These are phyloP conservation scores for Huntiella savannae DNA, from an alignment of 2,329 filamentous ascomycete species.

Conservation along the genomic window DNA sequence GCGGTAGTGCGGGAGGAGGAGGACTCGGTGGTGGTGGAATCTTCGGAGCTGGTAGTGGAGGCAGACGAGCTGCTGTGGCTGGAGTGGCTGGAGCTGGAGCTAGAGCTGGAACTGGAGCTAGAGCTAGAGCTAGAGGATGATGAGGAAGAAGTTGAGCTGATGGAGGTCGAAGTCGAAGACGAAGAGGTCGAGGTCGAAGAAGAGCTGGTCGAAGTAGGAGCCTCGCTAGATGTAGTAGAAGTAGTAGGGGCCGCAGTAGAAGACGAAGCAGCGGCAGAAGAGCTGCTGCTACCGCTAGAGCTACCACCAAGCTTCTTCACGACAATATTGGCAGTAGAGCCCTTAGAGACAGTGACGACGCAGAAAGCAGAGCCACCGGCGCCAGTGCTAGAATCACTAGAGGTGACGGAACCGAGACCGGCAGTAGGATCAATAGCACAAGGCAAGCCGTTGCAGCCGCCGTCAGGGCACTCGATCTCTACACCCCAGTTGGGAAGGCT, in stretches of 20 bases:
- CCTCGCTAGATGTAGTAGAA: constrained; percentile 9
- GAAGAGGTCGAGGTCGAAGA: constrained; percentile 13
- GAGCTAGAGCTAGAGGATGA: constrained; percentile 6
- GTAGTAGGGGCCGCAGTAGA: constrained; percentile 13
- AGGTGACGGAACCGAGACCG: constrained; percentile 38
- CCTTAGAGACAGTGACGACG: constrained; percentile 54
- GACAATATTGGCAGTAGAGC: constrained; percentile 46
- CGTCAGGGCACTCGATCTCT: constrained; percentile 47
- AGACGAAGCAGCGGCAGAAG: constrained; percentile 5
- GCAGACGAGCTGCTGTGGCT: constrained; percentile 12
- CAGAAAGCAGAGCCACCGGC: constrained; percentile 55
- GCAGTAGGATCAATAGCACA: constrained; percentile 48
- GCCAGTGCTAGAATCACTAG: constrained; percentile 33
- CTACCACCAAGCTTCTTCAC: constrained; percentile 33
- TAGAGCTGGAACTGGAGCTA: constrained; percentile 11
- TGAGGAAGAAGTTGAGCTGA: constrained; percentile 10
- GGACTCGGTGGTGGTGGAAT: not conserved
- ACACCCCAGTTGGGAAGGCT: constrained; percentile 47
- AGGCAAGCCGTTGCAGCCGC: constrained; percentile 52
- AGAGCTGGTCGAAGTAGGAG: constrained; percentile 12
- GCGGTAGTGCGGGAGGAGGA: constrained; percentile 3
- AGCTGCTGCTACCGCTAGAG: constrained; percentile 15
- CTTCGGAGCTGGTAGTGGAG: not conserved
- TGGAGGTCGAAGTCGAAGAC: constrained; percentile 16
- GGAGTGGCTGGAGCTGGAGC: constrained; percentile 11